Evolutionary conservation across 805 yeast species (phyloP).

Genomic region (Candida michaelii): DNA sequence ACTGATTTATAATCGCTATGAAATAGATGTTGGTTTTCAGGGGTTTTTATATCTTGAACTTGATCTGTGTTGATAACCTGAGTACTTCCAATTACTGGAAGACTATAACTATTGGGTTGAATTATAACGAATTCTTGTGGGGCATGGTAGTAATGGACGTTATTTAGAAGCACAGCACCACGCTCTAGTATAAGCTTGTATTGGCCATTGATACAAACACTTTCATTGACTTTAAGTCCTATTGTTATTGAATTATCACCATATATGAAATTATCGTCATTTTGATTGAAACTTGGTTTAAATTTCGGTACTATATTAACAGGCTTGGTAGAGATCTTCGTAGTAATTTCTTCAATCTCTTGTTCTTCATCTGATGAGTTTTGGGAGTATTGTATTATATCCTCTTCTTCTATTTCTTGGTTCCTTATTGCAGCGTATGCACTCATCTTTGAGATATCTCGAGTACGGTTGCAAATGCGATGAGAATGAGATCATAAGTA

Average conservation of each 20-base stretch:
- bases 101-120: slow-evolving; percentile 35
- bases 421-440: slow-evolving; percentile 33
- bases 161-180: slow-evolving; percentile 50
- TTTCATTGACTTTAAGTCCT: slow-evolving; percentile 45
- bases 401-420: slow-evolving; percentile 18
- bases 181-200: slow-evolving; percentile 41
- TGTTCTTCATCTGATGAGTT: slow-evolving; percentile 30
- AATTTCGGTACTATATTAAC: not conserved
- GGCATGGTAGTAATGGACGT: slow-evolving; percentile 24
- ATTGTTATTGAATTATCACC: slow-evolving; percentile 31
- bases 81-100: slow-evolving; percentile 46
- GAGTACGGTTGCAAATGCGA: too few species aligned
- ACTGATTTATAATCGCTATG: slow-evolving; percentile 44
- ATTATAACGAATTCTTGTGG: slow-evolving; percentile 26
- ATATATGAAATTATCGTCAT: slow-evolving; percentile 37
- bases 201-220: slow-evolving; percentile 48
- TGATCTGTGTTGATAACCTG: slow-evolving; percentile 32
- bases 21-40: slow-evolving; percentile 39
- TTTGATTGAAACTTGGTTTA: slow-evolving; percentile 33
- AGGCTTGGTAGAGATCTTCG: not conserved
- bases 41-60: slow-evolving; percentile 25
- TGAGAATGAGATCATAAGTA: too few species aligned
- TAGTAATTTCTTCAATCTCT: slow-evolving; percentile 1
- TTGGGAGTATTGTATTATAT: slow-evolving; percentile 21
- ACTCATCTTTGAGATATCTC: too few species aligned